A percentile compares a stretch with the other conserved stretches of the same genome.
These are phyloP conservation scores for Blastobotrys malaysiensis DNA, from an alignment of 1,139 yeast genomes.

Conservation along the genomic window DNA sequence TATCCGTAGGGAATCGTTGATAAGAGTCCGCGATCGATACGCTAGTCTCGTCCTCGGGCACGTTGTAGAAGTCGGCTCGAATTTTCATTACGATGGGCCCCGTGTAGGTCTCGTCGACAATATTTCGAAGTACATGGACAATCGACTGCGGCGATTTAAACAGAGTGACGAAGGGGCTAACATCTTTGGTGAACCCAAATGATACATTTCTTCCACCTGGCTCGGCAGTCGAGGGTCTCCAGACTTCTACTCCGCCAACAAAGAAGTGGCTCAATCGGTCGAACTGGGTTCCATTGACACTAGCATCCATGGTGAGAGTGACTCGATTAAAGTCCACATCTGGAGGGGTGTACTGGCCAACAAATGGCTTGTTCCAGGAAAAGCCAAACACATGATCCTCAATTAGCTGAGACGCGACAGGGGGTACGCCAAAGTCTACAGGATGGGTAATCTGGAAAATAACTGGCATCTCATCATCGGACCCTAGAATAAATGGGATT, in stretches of 20 bases:
- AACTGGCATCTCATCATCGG: neutral
- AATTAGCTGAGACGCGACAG: conserved; percentile 40
- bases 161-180: conserved; percentile 50
- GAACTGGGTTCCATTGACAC: conserved; percentile 63
- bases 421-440: conserved; percentile 30
- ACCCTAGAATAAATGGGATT: neutral
- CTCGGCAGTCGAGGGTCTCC: conserved; percentile 85
- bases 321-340: conserved; percentile 51
- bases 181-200: conserved; percentile 53
- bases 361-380: conserved; percentile 55
- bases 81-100: conserved; percentile 59
- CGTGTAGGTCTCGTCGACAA: conserved; percentile 49
- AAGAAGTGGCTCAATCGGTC: conserved; percentile 72
- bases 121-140: conserved; percentile 61
- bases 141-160: conserved; percentile 42
- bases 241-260: conserved; percentile 59
- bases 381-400: conserved; percentile 48
- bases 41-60: conserved; percentile 8
- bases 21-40: conserved; percentile 4
- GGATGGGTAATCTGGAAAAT: conserved; percentile 11
- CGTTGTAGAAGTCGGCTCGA: conserved; percentile 47
- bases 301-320: conserved; percentile 51
- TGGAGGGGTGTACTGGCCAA: conserved; percentile 40
- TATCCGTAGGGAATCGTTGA: conserved; percentile 3
- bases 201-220: conserved; percentile 50